Evolutionary conservation across 257 asterid species (phyloP).

Genomic region (Cinchona pubescens): DNA sequence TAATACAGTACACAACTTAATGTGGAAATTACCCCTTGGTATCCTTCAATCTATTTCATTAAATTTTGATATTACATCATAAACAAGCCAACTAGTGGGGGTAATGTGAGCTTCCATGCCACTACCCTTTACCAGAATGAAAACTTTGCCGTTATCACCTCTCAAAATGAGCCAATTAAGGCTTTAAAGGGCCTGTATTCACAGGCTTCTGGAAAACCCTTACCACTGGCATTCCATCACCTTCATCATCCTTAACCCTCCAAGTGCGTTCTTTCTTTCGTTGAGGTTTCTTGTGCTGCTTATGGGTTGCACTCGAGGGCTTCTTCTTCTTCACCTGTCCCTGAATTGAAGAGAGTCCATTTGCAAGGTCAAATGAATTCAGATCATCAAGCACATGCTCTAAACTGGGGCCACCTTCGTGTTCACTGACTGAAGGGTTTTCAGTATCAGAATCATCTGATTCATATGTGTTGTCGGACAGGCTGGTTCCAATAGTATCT

Average conservation of each 20-base stretch:
- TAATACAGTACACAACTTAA: no score
- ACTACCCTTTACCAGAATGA: neutral
- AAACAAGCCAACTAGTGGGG: neutral
- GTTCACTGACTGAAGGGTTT: constrained; percentile 31
- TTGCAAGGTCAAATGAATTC: constrained; percentile 63
- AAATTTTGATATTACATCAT: neutral
- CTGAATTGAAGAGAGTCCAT: constrained; percentile 51
- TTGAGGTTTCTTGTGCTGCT: constrained; percentile 83
- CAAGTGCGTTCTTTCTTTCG: constrained; percentile 83
- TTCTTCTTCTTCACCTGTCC: constrained; percentile 38
- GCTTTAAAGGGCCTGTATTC: constrained; percentile 50
- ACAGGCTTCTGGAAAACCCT: constrained; percentile 69
- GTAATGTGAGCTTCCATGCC: neutral
- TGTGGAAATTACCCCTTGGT: no score
- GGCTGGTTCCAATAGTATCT: constrained; percentile 21
- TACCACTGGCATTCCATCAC: constrained; percentile 83
- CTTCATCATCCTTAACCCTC: constrained; percentile 56
- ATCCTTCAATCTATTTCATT: no score
- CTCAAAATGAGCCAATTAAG: constrained; percentile 1
- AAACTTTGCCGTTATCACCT: neutral
- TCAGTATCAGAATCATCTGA: constrained; percentile 40
- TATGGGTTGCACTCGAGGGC: constrained; percentile 50
- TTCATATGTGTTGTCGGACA: constrained; percentile 33
- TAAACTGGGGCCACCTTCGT: constrained; percentile 30
- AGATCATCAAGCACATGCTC: constrained; percentile 68